phyloP scores from a whole-genome alignment of 2,329 filamentous ascomycete genomes.

The Myotisia sp. region DNA sequence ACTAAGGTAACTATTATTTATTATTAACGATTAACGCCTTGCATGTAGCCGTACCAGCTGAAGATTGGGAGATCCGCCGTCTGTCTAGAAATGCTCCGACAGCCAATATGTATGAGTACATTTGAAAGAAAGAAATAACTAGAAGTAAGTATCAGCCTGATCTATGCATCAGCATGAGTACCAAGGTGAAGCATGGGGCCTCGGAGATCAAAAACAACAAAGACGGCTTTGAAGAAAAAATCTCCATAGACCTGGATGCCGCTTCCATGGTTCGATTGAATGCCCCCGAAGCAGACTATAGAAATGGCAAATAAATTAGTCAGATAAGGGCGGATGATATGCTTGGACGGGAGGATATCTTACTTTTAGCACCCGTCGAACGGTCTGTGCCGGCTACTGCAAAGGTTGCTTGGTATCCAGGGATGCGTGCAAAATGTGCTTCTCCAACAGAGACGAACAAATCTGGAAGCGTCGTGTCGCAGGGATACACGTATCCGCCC shows the following conservation, averaged over 20 bases:
- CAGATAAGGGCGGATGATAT: neutral
- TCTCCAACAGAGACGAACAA: constrained; percentile 42
- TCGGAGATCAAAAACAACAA: constrained; percentile 44
- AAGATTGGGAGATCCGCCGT: no score
- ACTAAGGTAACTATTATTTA: no score
- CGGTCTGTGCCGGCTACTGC: constrained; percentile 35
- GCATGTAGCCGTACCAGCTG: no score
- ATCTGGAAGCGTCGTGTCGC: constrained; percentile 39
- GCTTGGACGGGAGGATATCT: constrained; percentile 13
- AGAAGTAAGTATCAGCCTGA: no score
- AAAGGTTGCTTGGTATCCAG: constrained; percentile 44
- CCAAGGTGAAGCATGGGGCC: constrained; percentile 40
- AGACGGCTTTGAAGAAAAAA: constrained; percentile 45
- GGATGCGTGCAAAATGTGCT: constrained; percentile 37
- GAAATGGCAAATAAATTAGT: constrained; percentile 10
- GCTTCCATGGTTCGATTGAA: constrained; percentile 45
- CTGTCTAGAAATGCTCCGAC: no score
- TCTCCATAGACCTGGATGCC: constrained; percentile 47
- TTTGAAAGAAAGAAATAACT: no score
- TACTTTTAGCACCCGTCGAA: constrained; percentile 26
- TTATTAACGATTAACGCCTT: no score
- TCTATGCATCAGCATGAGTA: constrained; percentile 26
- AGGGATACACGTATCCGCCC: constrained; percentile 45
- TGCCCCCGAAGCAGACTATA: constrained; percentile 43
- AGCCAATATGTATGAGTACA: no score